Evolutionary conservation across 768 basidiomycete genomes (phyloP).

Genomic region (Phylloporus sp.): DNA sequence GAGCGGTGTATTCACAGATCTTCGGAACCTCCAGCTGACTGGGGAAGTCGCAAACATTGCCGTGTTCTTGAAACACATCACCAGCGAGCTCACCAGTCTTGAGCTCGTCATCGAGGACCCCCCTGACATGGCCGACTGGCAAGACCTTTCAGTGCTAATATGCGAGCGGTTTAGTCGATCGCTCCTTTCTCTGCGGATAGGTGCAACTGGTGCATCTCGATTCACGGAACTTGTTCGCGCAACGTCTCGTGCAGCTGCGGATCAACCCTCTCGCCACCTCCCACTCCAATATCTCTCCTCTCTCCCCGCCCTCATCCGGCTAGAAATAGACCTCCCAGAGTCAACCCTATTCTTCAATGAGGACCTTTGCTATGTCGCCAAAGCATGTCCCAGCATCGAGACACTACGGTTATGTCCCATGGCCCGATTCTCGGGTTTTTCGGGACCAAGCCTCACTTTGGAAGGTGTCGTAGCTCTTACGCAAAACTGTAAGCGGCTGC

Average conservation of each 20-base stretch:
- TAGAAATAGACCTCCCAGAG: constrained; percentile 77
- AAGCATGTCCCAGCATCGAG: constrained; percentile 64
- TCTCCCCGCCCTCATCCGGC: constrained; percentile 51
- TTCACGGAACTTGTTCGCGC: constrained; percentile 80
- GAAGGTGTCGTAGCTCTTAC: constrained; percentile 59
- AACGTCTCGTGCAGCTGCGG: constrained; percentile 52
- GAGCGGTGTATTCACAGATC: constrained; percentile 50
- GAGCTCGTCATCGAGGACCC: constrained; percentile 80
- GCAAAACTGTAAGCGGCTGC: constrained; percentile 52
- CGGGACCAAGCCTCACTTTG: constrained; percentile 54
- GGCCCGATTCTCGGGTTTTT: constrained; percentile 55
- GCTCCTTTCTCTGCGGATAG: constrained; percentile 55
- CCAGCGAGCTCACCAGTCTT: constrained; percentile 58
- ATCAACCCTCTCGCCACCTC: constrained; percentile 55
- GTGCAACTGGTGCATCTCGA: constrained; percentile 65
- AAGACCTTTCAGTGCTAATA: constrained; percentile 58
- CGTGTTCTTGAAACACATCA: constrained; percentile 66
- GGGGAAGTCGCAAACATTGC: constrained; percentile 67
- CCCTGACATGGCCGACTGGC: constrained; percentile 70
- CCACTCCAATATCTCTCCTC: constrained; percentile 53
- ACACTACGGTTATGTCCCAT: constrained; percentile 61
- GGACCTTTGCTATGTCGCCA: constrained; percentile 56
- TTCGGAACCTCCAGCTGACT: constrained; percentile 60
- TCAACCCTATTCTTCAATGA: constrained; percentile 59
- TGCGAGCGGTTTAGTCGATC: constrained; percentile 57